Conservation (phyloP, 495 filamentous ascomycete genomes). For the Chaetomium tenue region DNA sequence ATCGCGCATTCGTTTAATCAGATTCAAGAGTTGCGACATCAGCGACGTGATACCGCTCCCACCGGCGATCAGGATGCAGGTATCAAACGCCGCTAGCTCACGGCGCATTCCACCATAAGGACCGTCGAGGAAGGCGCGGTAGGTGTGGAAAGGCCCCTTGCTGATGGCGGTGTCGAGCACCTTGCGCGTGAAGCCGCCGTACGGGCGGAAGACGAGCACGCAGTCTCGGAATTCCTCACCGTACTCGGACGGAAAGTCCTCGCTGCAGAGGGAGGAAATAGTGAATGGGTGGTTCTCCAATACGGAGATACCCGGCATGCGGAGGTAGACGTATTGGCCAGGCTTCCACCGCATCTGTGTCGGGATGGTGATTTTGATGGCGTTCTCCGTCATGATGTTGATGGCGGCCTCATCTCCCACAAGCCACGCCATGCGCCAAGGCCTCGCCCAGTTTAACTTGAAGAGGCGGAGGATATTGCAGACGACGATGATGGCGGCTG, state of each 20-base stretch:
- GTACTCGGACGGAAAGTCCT: slow-evolving; percentile 84
- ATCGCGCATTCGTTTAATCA: slow-evolving; percentile 92
- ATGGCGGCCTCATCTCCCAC: slow-evolving; percentile 86
- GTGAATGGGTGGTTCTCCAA: slow-evolving; percentile 96
- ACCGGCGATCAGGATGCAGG: slow-evolving; percentile 86
- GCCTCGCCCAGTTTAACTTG: slow-evolving; percentile 85
- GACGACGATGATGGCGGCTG: slow-evolving; percentile 71
- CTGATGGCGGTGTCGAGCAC: slow-evolving; percentile 75
- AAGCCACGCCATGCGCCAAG: slow-evolving; percentile 72
- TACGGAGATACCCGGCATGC: slow-evolving; percentile 85
- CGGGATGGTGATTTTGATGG: slow-evolving; percentile 88
- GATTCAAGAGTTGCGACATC: slow-evolving; percentile 81
- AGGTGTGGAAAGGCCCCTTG: slow-evolving; percentile 80
- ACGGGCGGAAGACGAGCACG: slow-evolving; percentile 86
- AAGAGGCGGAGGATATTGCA: slow-evolving; percentile 65
- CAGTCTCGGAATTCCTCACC: slow-evolving; percentile 84
- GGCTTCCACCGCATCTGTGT: slow-evolving; percentile 91
- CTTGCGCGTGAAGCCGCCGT: slow-evolving; percentile 80
- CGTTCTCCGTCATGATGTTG: slow-evolving; percentile 83
- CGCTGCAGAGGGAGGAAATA: slow-evolving; percentile 79
- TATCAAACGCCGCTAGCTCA: slow-evolving; percentile 88
- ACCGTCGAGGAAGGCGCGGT: slow-evolving; percentile 85
- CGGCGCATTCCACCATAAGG: slow-evolving; percentile 94
- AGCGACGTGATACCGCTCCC: slow-evolving; percentile 93
- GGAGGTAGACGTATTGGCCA: slow-evolving; percentile 90